Percentiles rank a stretch among this genome's conserved stretches.
These are phyloP conservation scores for Scutellaria galericulata DNA, from an alignment of 257 asterid genomes.

Conservation along the genomic window DNA sequence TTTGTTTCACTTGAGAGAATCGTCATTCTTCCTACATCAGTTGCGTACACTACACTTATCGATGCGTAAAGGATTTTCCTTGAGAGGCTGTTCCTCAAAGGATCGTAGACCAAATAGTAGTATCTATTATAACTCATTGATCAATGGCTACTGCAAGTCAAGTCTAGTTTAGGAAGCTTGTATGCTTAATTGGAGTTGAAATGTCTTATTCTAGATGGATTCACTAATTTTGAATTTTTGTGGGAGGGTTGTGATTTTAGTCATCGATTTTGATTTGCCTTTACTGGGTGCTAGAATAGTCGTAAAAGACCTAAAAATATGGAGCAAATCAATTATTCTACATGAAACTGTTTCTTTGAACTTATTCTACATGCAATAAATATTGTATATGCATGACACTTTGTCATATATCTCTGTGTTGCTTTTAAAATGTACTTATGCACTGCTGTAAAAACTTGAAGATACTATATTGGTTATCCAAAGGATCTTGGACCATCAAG, in stretches of 20 bases:
- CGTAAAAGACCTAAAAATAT: background rate
- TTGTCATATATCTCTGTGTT: background rate
- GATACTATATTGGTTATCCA: conserved; percentile 89
- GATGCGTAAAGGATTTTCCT: too few relatives aligned
- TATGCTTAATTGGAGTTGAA: conserved; percentile 61
- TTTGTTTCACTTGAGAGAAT: too few relatives aligned
- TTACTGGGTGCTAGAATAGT: background rate
- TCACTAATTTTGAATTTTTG: conserved; percentile 46
- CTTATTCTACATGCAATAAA: background rate
- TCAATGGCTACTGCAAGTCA: conserved; percentile 71
- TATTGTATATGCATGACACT: background rate
- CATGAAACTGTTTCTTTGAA: background rate
- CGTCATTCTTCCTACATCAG: too few relatives aligned
- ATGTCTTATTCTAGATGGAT: conserved; percentile 71
- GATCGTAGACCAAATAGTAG: conserved; percentile 62
- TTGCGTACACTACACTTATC: too few relatives aligned
- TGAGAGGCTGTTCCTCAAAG: too few relatives aligned
- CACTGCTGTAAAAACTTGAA: conserved; percentile 32
- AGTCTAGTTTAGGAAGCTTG: conserved; percentile 65
- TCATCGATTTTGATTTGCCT: background rate
- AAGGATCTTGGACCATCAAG: conserved; percentile 93
- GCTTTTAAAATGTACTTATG: background rate
- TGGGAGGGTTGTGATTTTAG: conserved; percentile 9
- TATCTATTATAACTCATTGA: conserved; percentile 77
- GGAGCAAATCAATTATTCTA: background rate